phyloP scores from a whole-genome alignment of 2,329 filamentous ascomycete genomes.

The Diaporthe longicolla region DNA sequence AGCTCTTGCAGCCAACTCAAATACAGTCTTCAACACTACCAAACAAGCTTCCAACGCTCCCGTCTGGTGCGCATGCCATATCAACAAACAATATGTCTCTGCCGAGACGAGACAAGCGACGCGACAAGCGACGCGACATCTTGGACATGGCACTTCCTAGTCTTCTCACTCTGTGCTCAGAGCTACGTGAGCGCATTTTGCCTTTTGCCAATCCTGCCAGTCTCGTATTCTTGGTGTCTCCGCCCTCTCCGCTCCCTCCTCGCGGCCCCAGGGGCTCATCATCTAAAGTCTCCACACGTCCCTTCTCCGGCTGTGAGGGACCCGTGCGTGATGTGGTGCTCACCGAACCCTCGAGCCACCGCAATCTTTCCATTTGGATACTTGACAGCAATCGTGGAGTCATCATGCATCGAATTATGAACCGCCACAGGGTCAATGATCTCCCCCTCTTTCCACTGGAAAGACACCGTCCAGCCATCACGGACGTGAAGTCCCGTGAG shows the following conservation, averaged over 20 bases:
- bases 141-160: background rate
- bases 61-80: background rate
- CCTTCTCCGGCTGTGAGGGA: constrained; percentile 19
- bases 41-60: background rate
- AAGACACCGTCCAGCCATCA: constrained; percentile 54
- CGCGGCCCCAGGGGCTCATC: background rate
- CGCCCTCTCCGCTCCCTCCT: background rate
- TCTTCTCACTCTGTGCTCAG: background rate
- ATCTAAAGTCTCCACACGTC: constrained; percentile 27
- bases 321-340: constrained; percentile 29
- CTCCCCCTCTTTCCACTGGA: constrained; percentile 52
- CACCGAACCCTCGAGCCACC: constrained; percentile 30
- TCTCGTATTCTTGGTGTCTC: background rate
- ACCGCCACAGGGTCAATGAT: constrained; percentile 37
- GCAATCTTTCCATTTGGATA: constrained; percentile 34
- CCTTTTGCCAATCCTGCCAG: background rate
- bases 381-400: constrained; percentile 18
- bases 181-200: background rate
- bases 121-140: background rate
- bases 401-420: background rate
- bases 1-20: background rate
- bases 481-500: constrained; percentile 53
- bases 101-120: background rate
- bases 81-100: background rate
- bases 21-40: background rate